Evolutionary conservation across 495 filamentous ascomycete genomes (phyloP).

Genomic region (Apodospora peruviana): DNA sequence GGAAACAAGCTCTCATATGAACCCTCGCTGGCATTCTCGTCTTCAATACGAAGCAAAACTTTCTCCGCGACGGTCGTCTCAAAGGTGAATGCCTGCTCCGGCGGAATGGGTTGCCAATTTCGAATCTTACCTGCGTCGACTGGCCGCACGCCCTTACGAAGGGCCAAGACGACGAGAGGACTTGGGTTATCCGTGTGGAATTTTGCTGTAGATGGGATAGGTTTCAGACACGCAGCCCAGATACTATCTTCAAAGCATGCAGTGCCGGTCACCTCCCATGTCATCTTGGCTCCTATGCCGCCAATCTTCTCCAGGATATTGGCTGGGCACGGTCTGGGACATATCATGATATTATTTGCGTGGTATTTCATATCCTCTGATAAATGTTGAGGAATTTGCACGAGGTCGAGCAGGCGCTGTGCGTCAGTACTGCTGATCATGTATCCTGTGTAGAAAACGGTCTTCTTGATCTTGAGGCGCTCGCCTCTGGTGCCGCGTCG

Average conservation of each 20-base stretch:
- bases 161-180: constrained; percentile 71
- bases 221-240: constrained; percentile 78
- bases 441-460: constrained; percentile 93
- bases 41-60: constrained; percentile 71
- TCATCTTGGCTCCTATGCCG: constrained; percentile 73
- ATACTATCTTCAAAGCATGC: constrained; percentile 70
- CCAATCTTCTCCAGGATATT: constrained; percentile 75
- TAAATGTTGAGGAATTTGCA: constrained; percentile 54
- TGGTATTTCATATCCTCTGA: constrained; percentile 68
- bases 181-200: constrained; percentile 69
- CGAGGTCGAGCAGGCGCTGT: constrained; percentile 60
- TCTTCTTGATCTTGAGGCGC: constrained; percentile 70
- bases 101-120: constrained; percentile 73
- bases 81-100: constrained; percentile 61
- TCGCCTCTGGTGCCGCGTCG: constrained; percentile 22
- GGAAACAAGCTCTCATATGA: constrained; percentile 53
- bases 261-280: constrained; percentile 75
- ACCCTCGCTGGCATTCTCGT: constrained; percentile 52
- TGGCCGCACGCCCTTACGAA: constrained; percentile 65
- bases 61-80: constrained; percentile 84
- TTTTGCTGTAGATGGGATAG: constrained; percentile 57
- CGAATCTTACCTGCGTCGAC: constrained; percentile 76
- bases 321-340: constrained; percentile 60
- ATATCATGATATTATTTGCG: constrained; percentile 88
- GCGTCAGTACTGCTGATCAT: constrained; percentile 67